Evolutionary conservation across 2,329 filamentous ascomycete genomes (phyloP), one percentile per base, ranked within the genome.

Genomic region (Ceratocystis cacaofunesta): DNA sequence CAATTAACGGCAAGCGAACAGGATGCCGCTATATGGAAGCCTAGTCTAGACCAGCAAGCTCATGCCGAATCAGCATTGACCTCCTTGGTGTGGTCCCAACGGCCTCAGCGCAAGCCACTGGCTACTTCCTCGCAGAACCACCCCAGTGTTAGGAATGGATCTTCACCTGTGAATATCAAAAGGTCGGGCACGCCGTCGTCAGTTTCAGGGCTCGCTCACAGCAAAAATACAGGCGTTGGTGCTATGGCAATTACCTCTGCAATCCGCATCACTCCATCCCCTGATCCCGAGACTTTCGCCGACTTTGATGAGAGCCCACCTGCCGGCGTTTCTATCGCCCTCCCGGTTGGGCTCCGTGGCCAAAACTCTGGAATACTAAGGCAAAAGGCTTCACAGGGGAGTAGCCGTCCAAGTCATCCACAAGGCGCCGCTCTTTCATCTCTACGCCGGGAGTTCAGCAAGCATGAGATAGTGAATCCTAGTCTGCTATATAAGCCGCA

Each of bases 21-120:
- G 28, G 65, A 67, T 44, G 55, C 60, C 5, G 55, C 62, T 57
- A 58, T 67, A 30, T 67, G 65, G 65, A 67, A 67, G 48, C 44
- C 65, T 28, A 43, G 44, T 52, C 36, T 58, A 17, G 60, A 61
- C 55, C 65, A 64, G 36, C 30, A 61, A 60, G 19, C 30, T 22
- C 64, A 66, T 28, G 32, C 48, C 48, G 65, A 66, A 17, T 55
- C 65, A 17, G 60, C 65, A 22, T 36, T 66, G 30, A 55, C 65
- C 28, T 60, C 62, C n/a, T 32, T 67, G 30, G 60, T 64, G n/a
- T 65, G 65, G 65, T 60, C 44, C 36, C 65, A 67, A 30, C 48
- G 65, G 46, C 65, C 65, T 25, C 62, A 61, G 44, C 62, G 62
- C 46, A 63, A 52, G 25, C 52, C 32, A 57, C 30, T n/a, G 17